Base-by-base conservation (phyloP, 768 basidiomycete genomes). In the Termitomyces sp. region DNA sequence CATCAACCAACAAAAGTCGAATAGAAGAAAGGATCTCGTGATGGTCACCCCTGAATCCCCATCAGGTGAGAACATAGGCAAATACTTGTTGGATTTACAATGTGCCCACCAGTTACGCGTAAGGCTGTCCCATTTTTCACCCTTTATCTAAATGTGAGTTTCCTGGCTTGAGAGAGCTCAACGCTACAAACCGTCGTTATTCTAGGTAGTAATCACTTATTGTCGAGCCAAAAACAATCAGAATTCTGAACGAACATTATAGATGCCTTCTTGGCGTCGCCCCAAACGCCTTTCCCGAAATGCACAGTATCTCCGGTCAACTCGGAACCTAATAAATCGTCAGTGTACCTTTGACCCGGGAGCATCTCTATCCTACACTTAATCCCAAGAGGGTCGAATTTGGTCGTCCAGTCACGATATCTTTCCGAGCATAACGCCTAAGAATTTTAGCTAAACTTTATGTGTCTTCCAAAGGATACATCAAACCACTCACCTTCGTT, bases 81-180 rank as follows among this genome's bases (percentile, higher is more conserved):
- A 36, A 10, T 32, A 48, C 33, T 43, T 41, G 7, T 13, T 18
- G 18, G 38, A 18, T 26, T 18, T 18, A 4, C 23, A 55, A 12
- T 33, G 13, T 38, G 47, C 50, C 49, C 61, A 91, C 93, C 90
- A 95, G 66, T 86, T 89, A 47, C 96, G 80, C 6, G 95, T 98
- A 57, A 99, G 73, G 51, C 91, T 90, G 65, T 98, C 96, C 89
- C 93, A 95, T 73, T 99, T 99, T 73, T 99, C 96, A 2, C 91
- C 92, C 89, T 94, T 64, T 35, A 61, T 33, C 20, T 20, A 46
- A 20, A 33, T 28, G 44, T 44, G 38, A 23, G 32, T 16, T 13
- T 38, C 14, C 23, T 8, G 12, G 40, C 23, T 46, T 12, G 36
- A 38, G 16, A 36, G 14, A 32, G 16, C 10, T 13, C 36, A n/a